These are phyloP conservation scores for Kewa caespitosa DNA, from an alignment of 179 eudicot genomes.

Conservation along the genomic window DNA sequence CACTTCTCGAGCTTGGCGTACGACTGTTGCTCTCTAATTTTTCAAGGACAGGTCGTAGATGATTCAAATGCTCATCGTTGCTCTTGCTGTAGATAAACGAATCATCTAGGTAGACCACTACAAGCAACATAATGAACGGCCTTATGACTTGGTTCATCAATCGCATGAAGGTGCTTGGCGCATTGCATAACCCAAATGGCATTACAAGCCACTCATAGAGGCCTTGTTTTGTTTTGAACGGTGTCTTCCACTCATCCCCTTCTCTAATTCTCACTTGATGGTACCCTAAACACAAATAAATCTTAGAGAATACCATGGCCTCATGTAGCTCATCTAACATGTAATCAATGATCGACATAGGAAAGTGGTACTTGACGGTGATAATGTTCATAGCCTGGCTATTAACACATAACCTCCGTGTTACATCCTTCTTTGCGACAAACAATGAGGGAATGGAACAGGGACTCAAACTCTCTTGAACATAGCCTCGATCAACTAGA, in stretches of 20 bases:
- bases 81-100: too few relatives aligned
- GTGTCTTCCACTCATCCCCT: not conserved
- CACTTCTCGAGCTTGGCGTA: too few relatives aligned
- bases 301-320: too few relatives aligned
- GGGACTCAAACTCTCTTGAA: not conserved
- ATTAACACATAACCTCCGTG: constrained; percentile 10
- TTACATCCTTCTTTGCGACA: constrained; percentile 2
- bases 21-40: too few relatives aligned
- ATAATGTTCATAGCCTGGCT: not conserved
- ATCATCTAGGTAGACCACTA: too few relatives aligned
- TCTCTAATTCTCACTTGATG: not conserved
- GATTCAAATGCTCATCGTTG: too few relatives aligned
- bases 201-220: not conserved
- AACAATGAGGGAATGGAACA: not conserved
- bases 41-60: too few relatives aligned
- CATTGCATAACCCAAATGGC: too few relatives aligned
- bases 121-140: too few relatives aligned
- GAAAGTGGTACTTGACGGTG: constrained; percentile 1
- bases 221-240: not conserved
- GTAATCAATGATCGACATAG: not conserved
- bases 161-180: too few relatives aligned
- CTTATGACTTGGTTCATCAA: too few relatives aligned
- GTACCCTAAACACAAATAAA: not conserved
- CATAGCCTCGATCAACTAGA: not conserved
- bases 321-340: constrained; percentile 2